Base-by-base conservation (phyloP, 2,329 filamentous ascomycete species). In the Cytospora mali region DNA sequence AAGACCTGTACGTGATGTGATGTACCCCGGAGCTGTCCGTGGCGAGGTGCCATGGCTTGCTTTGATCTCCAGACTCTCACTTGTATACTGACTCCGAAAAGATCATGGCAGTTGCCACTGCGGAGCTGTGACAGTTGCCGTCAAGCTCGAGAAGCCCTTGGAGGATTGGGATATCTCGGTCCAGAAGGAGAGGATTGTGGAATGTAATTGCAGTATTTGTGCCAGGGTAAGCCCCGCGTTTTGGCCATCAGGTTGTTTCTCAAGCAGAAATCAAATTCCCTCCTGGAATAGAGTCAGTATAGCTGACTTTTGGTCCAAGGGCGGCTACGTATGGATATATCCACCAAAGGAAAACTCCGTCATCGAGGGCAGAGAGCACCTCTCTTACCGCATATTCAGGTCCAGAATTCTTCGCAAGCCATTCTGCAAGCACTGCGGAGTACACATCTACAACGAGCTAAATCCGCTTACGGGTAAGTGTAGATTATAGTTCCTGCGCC, bases 131-230 rank as follows among this genome's bases (percentile, higher is more conserved):
- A 77, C 72, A 18, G 60, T 82, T 1, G 78, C 80, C 1, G 48
- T 83, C 39, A 75, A 73, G 56, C 55, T 68, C 27, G 73, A 73
- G 62, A 76, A 77, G 66, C 75, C 79, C 1, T 68, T 84, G 11
- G 75, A 79, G 13, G 28, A 23, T 6, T 68, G 74, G 71, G 68
- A 76, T 69, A 13, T 74, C 25, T 62, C 67, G 0, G 67, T 69
- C 57, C 60, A 65, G 29, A 60, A 70, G 3, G 74, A 73, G 14
- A 56, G 14, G 1, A 65, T 76, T 6, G 27, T 72, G 1, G 78
- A 81, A 56, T 84, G 82, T 72, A 80, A 82, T 69, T 84, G 82
- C 74, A 84, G 81, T 68, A 75, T 77, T 66, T 84, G 81, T 70
- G 69, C 71, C 49, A 73, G 78, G 55, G 78, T 79, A 71, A 68